Evolutionary conservation across 108 stramenopile species (phyloP).

Genomic region (Chaetoceros muelleri): DNA sequence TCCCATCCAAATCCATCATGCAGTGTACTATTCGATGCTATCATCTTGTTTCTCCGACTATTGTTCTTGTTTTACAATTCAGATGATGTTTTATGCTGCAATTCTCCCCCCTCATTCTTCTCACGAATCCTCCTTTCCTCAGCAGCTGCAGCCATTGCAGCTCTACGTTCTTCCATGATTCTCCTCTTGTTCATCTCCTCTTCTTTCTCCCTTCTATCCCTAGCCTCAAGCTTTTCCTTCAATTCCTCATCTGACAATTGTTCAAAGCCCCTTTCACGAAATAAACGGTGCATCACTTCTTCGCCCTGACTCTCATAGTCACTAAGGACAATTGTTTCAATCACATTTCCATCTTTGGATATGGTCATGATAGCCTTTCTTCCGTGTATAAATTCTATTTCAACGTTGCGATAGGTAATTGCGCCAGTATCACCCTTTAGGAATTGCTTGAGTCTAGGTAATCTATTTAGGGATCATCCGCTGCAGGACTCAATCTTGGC

Average conservation of each 20-base stretch:
- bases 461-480: slow-evolving; percentile 24
- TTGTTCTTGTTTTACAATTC: too few species aligned
- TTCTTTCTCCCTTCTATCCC: not conserved
- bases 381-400: slow-evolving; percentile 14
- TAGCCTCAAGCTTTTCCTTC: not conserved
- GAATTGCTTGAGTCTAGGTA: slow-evolving; percentile 22
- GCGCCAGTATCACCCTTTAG: slow-evolving; percentile 20
- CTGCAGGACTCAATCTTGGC: slow-evolving; percentile 25
- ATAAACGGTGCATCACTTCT: not conserved
- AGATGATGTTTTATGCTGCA: too few species aligned
- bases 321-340: not conserved
- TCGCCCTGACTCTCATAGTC: not conserved
- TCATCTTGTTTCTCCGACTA: too few species aligned
- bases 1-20: too few species aligned
- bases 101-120: too few species aligned
- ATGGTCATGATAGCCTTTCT: slow-evolving; percentile 27
- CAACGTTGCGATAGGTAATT: slow-evolving; percentile 20
- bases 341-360: slow-evolving; percentile 14
- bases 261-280: not conserved
- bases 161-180: not conserved
- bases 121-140: too few species aligned
- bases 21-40: too few species aligned
- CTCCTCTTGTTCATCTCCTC: not conserved
- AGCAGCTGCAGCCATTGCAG: not conserved
- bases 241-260: not conserved